Evolutionary conservation across 176 grass and related monocot genomes (phyloP), one percentile per base, ranked within the genome.

Genomic region (Oryza rufipogon): DNA sequence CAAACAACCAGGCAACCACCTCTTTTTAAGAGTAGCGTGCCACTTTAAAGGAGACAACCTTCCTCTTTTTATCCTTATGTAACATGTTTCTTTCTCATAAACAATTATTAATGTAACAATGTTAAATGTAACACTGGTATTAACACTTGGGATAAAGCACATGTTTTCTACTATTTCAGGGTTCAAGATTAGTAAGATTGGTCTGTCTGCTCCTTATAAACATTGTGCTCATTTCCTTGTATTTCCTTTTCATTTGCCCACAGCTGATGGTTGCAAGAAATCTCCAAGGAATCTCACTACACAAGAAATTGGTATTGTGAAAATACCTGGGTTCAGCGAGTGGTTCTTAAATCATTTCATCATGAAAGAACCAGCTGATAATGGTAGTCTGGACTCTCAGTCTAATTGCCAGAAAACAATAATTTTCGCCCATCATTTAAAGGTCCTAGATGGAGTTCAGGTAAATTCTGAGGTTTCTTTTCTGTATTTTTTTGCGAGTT

Each of bases 361-460:
- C 60, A 64, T 88, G 45, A 41, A 84, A 77, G 89, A 82, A 78
- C 72, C 79, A 66, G 70, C 82, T 75, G 58, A 19, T 90, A 76
- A 64, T 66, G 75, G 86, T 79, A 86, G 81, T 80, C 25, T 88
- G 49, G 88, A 91, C 42, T 75, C 87, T 64, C 76, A 86, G 58
- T 83, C 71, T 82, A 86, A 47, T 73, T 91, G 86, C 83, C 91
- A 95, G 77, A 98, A 98, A 91, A 98, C 89, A 2, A 90, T 98
- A 85, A 93, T 98, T 85, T 98, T 98, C 77, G 96, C 90, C 12
- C 96, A 98, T 83, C 92, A 98, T 90, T 87, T 98, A 84, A 98
- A 93, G 87, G 96, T 98, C 80, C 65, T 98, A 82, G 96, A 98
- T 90, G 96, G 91, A 88, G 91, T 98, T 84, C 96, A 98, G 91